phyloP scores from a whole-genome alignment of 2,329 filamentous ascomycete genomes.

The Penicillium sp. region DNA sequence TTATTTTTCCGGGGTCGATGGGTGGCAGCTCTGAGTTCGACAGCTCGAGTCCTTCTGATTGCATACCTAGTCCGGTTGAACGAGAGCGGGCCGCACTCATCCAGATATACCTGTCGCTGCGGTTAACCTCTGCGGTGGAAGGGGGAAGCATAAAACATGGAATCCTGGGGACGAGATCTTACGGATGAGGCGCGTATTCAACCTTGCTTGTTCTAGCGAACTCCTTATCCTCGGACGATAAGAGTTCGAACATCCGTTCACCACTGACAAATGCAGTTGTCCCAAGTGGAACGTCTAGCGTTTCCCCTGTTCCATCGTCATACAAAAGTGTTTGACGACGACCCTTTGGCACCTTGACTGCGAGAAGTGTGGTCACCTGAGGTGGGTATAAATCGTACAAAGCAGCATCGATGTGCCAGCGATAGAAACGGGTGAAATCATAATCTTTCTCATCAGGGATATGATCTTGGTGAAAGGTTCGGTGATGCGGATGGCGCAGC shows the following conservation, averaged over 20 bases:
- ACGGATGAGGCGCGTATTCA: constrained; percentile 77
- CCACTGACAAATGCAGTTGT: constrained; percentile 76
- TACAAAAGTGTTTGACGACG: constrained; percentile 69
- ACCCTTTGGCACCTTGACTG: constrained; percentile 70
- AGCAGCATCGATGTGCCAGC: constrained; percentile 81
- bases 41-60: constrained; percentile 67
- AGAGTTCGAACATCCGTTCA: constrained; percentile 68
- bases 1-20: constrained; percentile 67
- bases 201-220: constrained; percentile 68
- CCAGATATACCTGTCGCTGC: constrained; percentile 62
- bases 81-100: constrained; percentile 70
- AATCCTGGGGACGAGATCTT: constrained; percentile 1
- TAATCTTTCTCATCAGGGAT: constrained; percentile 65
- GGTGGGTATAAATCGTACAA: constrained; percentile 75
- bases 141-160: background rate
- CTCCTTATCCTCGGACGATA: constrained; percentile 66
- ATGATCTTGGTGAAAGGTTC: constrained; percentile 69
- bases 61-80: constrained; percentile 69
- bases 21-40: constrained; percentile 61
- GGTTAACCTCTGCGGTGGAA: background rate
- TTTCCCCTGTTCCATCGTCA: constrained; percentile 69
- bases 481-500: constrained; percentile 75
- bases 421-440: constrained; percentile 64
- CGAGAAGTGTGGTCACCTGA: constrained; percentile 70
- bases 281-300: constrained; percentile 68